Base-by-base conservation (phyloP, 352 stramenopile genomes). In the Phytophthora capsici region DNA sequence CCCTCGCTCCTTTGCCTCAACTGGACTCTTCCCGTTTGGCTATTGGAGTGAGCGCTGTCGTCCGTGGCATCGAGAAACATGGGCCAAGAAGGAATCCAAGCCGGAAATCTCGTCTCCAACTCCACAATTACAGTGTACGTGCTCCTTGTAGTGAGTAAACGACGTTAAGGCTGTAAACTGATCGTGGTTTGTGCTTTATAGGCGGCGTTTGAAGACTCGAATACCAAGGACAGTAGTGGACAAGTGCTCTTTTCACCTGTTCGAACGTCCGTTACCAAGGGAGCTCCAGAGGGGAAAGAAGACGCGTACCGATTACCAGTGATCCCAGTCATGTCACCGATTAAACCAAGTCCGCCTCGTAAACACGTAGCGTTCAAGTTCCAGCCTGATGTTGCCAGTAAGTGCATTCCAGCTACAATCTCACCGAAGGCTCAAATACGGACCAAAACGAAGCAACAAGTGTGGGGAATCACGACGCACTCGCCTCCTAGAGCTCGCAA, bases 41-140 rank as follows among this genome's bases (percentile, higher is more conserved):
- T 25, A 61, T 85, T 0, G 82, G 80, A 3, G 82, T 90, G 9
- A 77, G 74, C 7, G 82, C 80, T 7, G 77, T 90, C 10, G 66
- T 88, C 0, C 69, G 58, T 2, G 78, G 80, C 1, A 64, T 89
- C 6, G 73, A 91, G 40, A 91, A 88, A 54, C 60, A 57, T 37
- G 79, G 77, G 0, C 78, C 75, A 34, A 63, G 71, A 41, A 63
- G 64, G 25, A 81, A 69, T 59, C 80, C 82, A 36, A 89, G 80
- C 36, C 73, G 80, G n/a, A 81, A 89, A 12, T 82, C 79, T 7
- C 58, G 80, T 1, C 65, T 84, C 3, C 73, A 81, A 43, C 65
- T 87, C 10, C 82, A 89, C 48, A 91, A 91, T 54, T 87, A 89
- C 67, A 80, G 51, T 19, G 78, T 88, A 77, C 38, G 72, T 66